phyloP scores from a whole-genome alignment of 768 basidiomycete species.

The Phlebiopsis flavidoalba region DNA sequence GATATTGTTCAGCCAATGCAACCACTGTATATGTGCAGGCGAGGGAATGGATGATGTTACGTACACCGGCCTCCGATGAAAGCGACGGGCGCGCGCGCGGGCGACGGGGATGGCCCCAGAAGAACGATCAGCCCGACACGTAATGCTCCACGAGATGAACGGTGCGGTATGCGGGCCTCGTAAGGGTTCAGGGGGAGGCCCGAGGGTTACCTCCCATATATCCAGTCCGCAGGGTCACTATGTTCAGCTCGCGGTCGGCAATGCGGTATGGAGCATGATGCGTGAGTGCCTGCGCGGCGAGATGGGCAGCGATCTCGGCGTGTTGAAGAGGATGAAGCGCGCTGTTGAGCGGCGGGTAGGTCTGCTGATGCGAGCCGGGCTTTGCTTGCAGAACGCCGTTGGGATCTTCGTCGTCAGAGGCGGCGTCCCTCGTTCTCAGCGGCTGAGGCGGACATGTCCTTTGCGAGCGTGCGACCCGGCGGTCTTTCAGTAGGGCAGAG shows the following conservation, averaged over 20 bases:
- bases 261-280: constrained; percentile 83
- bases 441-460: constrained; percentile 23
- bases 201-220: constrained; percentile 47
- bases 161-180: constrained; percentile 37
- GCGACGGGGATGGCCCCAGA: constrained; percentile 80
- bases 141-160: constrained; percentile 62
- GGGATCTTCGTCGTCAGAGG: constrained; percentile 14
- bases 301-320: constrained; percentile 88
- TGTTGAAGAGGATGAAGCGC: constrained; percentile 90
- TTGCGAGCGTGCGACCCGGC: constrained; percentile 22
- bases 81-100: too few species aligned
- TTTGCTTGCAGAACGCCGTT: constrained; percentile 21
- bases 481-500: constrained; percentile 16
- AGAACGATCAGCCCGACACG: constrained; percentile 74
- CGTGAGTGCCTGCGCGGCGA: constrained; percentile 69
- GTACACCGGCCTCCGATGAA: constrained; percentile 79
- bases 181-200: constrained; percentile 86
- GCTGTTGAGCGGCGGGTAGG: constrained; percentile 37
- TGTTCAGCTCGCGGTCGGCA: constrained; percentile 71
- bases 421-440: constrained; percentile 11
- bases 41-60: constrained; percentile 78
- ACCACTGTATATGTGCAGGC: constrained; percentile 65
- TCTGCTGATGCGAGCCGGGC: constrained; percentile 17
- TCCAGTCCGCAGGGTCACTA: constrained; percentile 77
- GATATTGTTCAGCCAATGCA: constrained; percentile 79